Evolutionary conservation across 306 rosid genomes (phyloP).

Genomic region (Vicia sativa): DNA sequence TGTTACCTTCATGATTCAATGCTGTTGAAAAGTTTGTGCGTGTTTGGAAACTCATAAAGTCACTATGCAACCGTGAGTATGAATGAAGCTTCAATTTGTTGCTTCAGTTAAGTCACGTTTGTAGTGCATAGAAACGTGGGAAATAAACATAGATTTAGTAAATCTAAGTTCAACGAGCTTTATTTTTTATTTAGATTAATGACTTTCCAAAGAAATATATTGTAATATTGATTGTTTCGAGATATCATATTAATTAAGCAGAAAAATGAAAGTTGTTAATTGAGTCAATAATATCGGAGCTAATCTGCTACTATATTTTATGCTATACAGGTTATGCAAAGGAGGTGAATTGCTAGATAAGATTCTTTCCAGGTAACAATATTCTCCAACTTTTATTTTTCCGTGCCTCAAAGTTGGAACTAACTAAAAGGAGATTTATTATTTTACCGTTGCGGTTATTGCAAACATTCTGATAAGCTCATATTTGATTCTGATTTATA

Average conservation of each 20-base stretch:
- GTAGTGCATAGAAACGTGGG: not conserved
- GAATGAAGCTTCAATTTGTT: not conserved
- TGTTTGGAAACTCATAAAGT: not conserved
- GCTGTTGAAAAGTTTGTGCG: not conserved
- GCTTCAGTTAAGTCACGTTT: not conserved
- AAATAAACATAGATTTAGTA: not conserved
- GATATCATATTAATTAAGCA: conserved; percentile 27
- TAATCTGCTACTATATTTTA: conserved; percentile 31
- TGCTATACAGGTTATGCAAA: conserved; percentile 71
- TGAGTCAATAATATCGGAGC: conserved; percentile 24
- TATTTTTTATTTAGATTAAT: conserved; percentile 4
- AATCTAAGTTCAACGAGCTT: not conserved
- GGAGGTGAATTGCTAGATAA: conserved; percentile 90
- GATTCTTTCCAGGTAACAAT: conserved; percentile 82
- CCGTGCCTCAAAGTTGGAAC: conserved; percentile 27
- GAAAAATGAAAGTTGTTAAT: conserved; percentile 4
- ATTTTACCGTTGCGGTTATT: conserved; percentile 19
- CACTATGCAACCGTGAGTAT: not conserved
- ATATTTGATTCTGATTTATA: conserved; percentile 38
- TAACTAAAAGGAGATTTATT: conserved; percentile 7
- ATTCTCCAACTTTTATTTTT: conserved; percentile 19
- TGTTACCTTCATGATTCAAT: conserved; percentile 6
- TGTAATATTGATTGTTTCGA: conserved; percentile 22
- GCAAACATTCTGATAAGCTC: not conserved
- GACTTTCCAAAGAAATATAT: conserved; percentile 3